Base-by-base conservation (phyloP, 2,329 filamentous ascomycete species). In the Fusarium sp. region DNA sequence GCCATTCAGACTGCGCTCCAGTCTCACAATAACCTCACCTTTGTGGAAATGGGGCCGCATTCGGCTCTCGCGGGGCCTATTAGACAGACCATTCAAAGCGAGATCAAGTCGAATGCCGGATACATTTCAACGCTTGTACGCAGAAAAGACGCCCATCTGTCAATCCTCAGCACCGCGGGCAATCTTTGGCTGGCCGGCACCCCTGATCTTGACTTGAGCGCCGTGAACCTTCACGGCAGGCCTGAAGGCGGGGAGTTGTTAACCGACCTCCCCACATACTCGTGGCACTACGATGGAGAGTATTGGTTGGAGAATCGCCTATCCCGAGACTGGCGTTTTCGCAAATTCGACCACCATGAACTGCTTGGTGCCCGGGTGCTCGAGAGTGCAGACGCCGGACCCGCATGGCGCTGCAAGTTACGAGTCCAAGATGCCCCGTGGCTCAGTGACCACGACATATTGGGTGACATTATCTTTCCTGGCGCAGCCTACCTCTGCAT, bases 341-440 rank as follows among this genome's bases (percentile, higher is more conserved):
- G 53, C 53, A 56, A 56, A 56, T 56, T 56, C 53, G 53, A 56
- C 30, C 53, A 56, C 42, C 53, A 56, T 40, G 53, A 56, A 56
- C 16, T 56, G 42, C 53, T 56, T 40, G 53, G 53, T 47, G 53
- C 53, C 30, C 42, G 53, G 53, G 42, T 56, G 42, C 53, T 56
- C 42, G 53, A 56, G 53, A 56, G 42, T 56, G 53, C 53, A 30
- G 53, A 56, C 30, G 53, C 42, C 9, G 32, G 53, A 47, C 53
- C 42, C 42, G 53, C 53, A 56, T 56, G 53, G 53, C 42, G 42
- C 42, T 56, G 30, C 53, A 56, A 56, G 53, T 47, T 56, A 32
- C 42, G 53, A 40, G 53, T 47, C 53, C 53, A 56, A 48, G 53
- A 56, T 56, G 42, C 53, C 42, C 24, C 53, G 32, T 56, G 53